These are phyloP conservation scores for Aspergillus alliaceus DNA, from an alignment of 2,329 filamentous ascomycete genomes.

Conservation along the genomic window DNA sequence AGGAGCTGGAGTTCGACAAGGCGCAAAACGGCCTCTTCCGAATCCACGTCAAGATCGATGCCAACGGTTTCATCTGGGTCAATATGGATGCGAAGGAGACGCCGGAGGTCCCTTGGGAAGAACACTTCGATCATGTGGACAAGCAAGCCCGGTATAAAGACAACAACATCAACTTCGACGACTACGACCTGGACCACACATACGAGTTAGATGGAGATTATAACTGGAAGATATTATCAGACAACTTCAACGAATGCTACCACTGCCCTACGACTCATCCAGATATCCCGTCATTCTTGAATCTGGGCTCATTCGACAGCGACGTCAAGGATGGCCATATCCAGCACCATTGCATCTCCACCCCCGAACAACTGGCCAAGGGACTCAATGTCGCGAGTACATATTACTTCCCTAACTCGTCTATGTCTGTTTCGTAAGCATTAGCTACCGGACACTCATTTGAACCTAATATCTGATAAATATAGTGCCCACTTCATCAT, in stretches of 20 bases:
- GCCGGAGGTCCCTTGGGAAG: slow-evolving; percentile 47
- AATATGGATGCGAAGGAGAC: slow-evolving; percentile 49
- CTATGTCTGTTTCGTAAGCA: slow-evolving; percentile 26
- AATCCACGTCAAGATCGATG: slow-evolving; percentile 56
- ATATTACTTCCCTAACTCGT: slow-evolving; percentile 27
- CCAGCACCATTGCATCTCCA: slow-evolving; percentile 49
- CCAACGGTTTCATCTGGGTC: slow-evolving; percentile 58
- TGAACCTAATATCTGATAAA: slow-evolving; percentile 20
- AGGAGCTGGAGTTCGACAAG: slow-evolving; percentile 42
- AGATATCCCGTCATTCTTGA: slow-evolving; percentile 54
- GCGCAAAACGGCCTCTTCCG: slow-evolving; percentile 50
- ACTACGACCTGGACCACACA: slow-evolving; percentile 57
- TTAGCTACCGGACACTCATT: not conserved
- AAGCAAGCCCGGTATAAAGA: slow-evolving; percentile 46
- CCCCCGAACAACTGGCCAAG: slow-evolving; percentile 47
- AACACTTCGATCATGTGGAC: slow-evolving; percentile 54
- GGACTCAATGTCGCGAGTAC: slow-evolving; percentile 40
- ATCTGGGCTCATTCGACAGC: slow-evolving; percentile 56
- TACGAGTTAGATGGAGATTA: slow-evolving; percentile 60
- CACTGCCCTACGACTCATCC: slow-evolving; percentile 61
- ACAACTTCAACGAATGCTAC: slow-evolving; percentile 67
- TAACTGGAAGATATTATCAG: slow-evolving; percentile 63
- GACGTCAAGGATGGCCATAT: slow-evolving; percentile 50
- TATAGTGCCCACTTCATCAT: slow-evolving; percentile 59
- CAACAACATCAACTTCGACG: slow-evolving; percentile 52